Evolutionary conservation across 495 filamentous ascomycete genomes (phyloP).

Genomic region (Tetracladium setigerum): DNA sequence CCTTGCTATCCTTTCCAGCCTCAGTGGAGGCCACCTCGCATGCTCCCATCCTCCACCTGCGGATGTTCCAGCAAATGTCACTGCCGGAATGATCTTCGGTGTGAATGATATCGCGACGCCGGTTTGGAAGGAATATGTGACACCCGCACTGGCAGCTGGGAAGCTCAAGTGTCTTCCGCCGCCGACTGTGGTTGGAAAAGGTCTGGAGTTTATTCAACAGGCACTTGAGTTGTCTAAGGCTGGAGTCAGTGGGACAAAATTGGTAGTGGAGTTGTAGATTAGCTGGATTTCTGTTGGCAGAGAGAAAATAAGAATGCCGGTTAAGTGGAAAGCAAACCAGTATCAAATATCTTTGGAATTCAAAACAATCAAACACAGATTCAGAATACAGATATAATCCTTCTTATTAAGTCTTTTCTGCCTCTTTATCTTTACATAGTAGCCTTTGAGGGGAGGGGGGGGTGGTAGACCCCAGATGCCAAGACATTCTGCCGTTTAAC

Average conservation of each 20-base stretch:
- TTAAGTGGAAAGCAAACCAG: too few species aligned
- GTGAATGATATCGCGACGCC: constrained; percentile 34
- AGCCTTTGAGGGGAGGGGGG: too few species aligned
- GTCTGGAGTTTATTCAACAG: constrained; percentile 27
- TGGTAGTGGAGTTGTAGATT: constrained; percentile 10
- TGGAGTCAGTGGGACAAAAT: constrained; percentile 29
- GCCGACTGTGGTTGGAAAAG: constrained; percentile 30
- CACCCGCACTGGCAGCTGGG: constrained; percentile 29
- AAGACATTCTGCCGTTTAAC: too few species aligned
- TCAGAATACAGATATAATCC: too few species aligned
- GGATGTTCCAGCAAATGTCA: constrained; percentile 30
- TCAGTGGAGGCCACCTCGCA: constrained; percentile 31
- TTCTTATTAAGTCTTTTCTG: too few species aligned
- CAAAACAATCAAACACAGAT: too few species aligned
- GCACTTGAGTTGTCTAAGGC: constrained; percentile 25
- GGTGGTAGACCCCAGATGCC: too few species aligned
- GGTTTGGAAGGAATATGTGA: constrained; percentile 34
- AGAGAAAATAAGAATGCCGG: too few species aligned
- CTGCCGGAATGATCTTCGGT: constrained; percentile 36
- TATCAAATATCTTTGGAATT: too few species aligned
- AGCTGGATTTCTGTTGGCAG: too few species aligned
- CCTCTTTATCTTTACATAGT: too few species aligned
- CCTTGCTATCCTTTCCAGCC: constrained; percentile 27
- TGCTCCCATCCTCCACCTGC: constrained; percentile 27
- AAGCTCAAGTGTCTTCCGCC: constrained; percentile 29